phyloP scores from a whole-genome alignment of 2,329 filamentous ascomycete species.

The Blastomyces gilchristii region DNA sequence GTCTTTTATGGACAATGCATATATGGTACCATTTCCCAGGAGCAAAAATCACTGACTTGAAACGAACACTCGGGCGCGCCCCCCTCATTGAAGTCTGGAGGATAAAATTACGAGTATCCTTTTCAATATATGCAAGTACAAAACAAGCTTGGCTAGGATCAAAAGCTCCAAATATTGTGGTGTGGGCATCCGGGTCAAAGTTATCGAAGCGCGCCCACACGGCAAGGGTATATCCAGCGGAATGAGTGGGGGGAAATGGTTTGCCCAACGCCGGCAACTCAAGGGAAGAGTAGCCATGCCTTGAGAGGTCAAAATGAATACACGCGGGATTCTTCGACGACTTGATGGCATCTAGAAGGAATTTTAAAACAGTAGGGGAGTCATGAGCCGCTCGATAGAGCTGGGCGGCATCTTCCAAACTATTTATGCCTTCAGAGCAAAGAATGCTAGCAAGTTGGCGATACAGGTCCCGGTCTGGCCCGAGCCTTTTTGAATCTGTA shows the following conservation, averaged over 20 bases:
- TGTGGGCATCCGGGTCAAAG: slow-evolving; percentile 77
- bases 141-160: slow-evolving; percentile 90
- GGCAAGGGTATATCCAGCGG: slow-evolving; percentile 77
- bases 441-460: slow-evolving; percentile 54
- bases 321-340: slow-evolving; percentile 68
- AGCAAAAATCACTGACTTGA: slow-evolving; percentile 71
- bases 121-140: slow-evolving; percentile 84
- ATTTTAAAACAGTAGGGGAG: slow-evolving; percentile 50
- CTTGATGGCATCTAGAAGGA: slow-evolving; percentile 63
- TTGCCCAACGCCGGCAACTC: slow-evolving; percentile 80
- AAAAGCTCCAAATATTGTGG: slow-evolving; percentile 91
- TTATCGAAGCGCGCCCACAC: slow-evolving; percentile 82
- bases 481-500: slow-evolving; percentile 47
- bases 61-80: slow-evolving; percentile 77
- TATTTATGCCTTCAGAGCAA: slow-evolving; percentile 68
- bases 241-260: slow-evolving; percentile 68
- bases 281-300: slow-evolving; percentile 79
- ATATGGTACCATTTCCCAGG: slow-evolving; percentile 86
- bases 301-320: slow-evolving; percentile 86
- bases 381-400: slow-evolving; percentile 52
- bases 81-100: slow-evolving; percentile 89
- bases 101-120: slow-evolving; percentile 87
- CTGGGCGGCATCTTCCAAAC: slow-evolving; percentile 71
- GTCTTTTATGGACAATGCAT: slow-evolving; percentile 71
- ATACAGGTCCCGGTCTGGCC: slow-evolving; percentile 49